Conservation (phyloP, 1,284 basidiomycete species). For the Moesziomyces sp. region DNA sequence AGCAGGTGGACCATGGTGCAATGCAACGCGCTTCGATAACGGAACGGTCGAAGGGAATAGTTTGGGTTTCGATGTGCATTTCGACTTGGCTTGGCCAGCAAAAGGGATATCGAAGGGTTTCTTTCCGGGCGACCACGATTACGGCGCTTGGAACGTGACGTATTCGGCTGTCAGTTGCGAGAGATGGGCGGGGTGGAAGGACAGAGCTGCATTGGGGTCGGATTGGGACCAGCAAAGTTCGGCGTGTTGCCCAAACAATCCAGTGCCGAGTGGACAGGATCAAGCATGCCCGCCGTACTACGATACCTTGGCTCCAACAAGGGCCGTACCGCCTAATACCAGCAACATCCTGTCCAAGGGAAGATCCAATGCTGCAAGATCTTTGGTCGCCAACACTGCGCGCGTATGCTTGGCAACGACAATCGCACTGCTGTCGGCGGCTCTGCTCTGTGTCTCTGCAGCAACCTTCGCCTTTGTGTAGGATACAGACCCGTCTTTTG, state of each 20-base stretch:
- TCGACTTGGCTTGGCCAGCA: conserved; percentile 60
- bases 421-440: not conserved
- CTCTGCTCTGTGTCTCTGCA: conserved; percentile 6
- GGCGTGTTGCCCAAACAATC: conserved; percentile 54
- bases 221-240: conserved; percentile 53
- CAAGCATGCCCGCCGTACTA: conserved; percentile 45
- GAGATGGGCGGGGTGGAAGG: conserved; percentile 48
- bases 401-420: not conserved
- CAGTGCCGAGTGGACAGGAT: conserved; percentile 31
- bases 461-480: conserved; percentile 1
- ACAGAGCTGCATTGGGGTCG: conserved; percentile 45
- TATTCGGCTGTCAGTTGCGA: conserved; percentile 50
- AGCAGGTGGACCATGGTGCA: conserved; percentile 49
- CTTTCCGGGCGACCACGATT: conserved; percentile 55
- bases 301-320: conserved; percentile 23
- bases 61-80: conserved; percentile 52
- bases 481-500: conserved; percentile 10
- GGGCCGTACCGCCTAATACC: conserved; percentile 36
- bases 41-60: conserved; percentile 37
- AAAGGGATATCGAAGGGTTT: conserved; percentile 43
- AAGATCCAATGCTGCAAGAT: conserved; percentile 20
- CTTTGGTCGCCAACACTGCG: not conserved
- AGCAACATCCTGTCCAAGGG: conserved; percentile 49
- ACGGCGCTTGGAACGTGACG: conserved; percentile 56
- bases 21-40: conserved; percentile 30